Evolutionary conservation across 163 green algal species (phyloP), one percentile per base, ranked within the genome.

Genomic region (Chloroidium sp.): DNA sequence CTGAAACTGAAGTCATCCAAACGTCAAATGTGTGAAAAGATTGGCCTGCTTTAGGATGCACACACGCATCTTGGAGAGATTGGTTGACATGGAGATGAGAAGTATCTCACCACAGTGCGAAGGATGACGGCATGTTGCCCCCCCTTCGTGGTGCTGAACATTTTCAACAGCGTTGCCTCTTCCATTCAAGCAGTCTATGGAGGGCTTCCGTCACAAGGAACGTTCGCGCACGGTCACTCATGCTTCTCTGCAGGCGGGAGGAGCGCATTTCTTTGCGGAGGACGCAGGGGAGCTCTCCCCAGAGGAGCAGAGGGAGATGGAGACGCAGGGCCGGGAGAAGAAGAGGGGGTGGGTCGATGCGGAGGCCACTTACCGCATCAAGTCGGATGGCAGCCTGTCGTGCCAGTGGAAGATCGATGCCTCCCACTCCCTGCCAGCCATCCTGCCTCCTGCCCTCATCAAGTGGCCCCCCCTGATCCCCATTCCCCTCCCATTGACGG

Each of bases 391-490:
- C 12, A 10, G 58, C 3, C 60, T 88, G 76, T 57, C 13, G 0
- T 88, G 83, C 13, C 8, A 62, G 1, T 96, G 89, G 90, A 60
- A 79, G 57, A 79, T 97, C 59, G 92, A 97, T 77, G 78, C 91
- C 0, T 81, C 61, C 0, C 13, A 84, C 2, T 88, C 91, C 1
- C 85, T 97, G 76, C 91, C 92, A 1, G 89, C 86, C 0, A 1
- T 2, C 0, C 82, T 93, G 67, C 13, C 88, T 1, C 59, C 83
- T 0, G 83, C 83, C 12, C 86, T 95, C 6, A 64, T 76, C 77
- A 84, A 80, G 82, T 85, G 67, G 59, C 81, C 67, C 57, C 4
- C 2, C 62, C 13, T 2, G 61, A 3, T 58, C 76, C 12, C 1
- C 36, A 36, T 36, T 36, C 36, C 36, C 36, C 36, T 36, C 36